Percentiles rank a stretch among this genome's conserved stretches.
Evolutionary conservation across 2,329 filamentous ascomycete genomes (phyloP).

Genomic region (Fusarium sp.): DNA sequence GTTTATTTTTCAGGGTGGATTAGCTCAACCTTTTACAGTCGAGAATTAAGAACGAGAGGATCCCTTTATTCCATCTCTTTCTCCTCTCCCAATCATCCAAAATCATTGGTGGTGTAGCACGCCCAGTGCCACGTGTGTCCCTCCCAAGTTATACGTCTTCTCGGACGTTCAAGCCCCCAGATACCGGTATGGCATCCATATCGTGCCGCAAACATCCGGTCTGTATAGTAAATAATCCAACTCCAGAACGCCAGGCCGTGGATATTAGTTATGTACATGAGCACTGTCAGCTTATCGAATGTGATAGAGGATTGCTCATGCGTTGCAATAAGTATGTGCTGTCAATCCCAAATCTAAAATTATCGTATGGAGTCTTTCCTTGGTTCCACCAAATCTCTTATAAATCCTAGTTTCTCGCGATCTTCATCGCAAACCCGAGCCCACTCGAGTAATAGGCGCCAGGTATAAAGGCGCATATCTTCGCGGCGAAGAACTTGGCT

Average conservation of each 20-base stretch:
- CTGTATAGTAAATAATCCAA: slow-evolving; percentile 30
- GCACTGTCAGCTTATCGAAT: slow-evolving; percentile 6
- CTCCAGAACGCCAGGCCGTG: slow-evolving; percentile 47
- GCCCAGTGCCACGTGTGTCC: slow-evolving; percentile 19
- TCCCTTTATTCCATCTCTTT: slow-evolving; percentile 26
- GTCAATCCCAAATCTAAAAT: slow-evolving; percentile 11
- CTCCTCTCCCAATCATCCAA: slow-evolving; percentile 26
- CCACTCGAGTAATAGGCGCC: slow-evolving; percentile 71
- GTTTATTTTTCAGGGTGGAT: slow-evolving; percentile 24
- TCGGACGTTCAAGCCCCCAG: slow-evolving; percentile 1
- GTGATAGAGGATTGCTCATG: slow-evolving; percentile 13
- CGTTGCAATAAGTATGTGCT: slow-evolving; percentile 25
- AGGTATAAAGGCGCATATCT: slow-evolving; percentile 76
- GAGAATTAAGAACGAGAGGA: slow-evolving; percentile 31
- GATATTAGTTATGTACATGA: slow-evolving; percentile 44
- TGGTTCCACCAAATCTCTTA: slow-evolving; percentile 56
- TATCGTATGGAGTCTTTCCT: slow-evolving; percentile 34
- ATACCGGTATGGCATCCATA: slow-evolving; percentile 27
- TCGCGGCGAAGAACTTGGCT: slow-evolving; percentile 71
- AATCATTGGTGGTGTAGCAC: slow-evolving; percentile 22
- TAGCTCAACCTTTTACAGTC: slow-evolving; percentile 27
- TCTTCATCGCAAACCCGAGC: slow-evolving; percentile 64
- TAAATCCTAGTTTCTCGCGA: slow-evolving; percentile 59
- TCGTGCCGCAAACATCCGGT: slow-evolving; percentile 29
- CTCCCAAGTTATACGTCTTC: slow-evolving; percentile 11